phyloP scores from a whole-genome alignment of 208 protist species.

The Lotmaria passim region DNA sequence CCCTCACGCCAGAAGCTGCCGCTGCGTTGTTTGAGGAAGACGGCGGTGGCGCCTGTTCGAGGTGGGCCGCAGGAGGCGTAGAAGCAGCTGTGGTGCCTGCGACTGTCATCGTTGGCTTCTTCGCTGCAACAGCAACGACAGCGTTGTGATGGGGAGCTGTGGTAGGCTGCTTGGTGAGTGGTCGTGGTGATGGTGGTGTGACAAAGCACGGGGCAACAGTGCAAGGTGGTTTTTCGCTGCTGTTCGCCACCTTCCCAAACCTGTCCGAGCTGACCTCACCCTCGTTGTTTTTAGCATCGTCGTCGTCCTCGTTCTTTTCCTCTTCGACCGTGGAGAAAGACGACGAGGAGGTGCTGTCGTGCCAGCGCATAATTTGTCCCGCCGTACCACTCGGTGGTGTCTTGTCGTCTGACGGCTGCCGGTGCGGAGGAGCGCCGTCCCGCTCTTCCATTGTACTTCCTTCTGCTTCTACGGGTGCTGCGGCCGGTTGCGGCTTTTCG shows the following conservation, averaged over 20 bases:
- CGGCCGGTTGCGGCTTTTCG: no score
- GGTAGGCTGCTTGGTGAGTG: no score
- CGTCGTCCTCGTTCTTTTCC: neutral
- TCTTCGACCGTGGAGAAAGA: neutral
- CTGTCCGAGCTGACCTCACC: no score
- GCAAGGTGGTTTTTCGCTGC: no score
- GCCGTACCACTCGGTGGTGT: neutral
- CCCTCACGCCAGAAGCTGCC: neutral
- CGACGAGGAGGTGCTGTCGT: constrained; percentile 8
- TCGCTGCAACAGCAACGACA: no score
- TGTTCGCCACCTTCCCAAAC: neutral
- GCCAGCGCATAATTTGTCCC: neutral
- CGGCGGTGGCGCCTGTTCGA: neutral
- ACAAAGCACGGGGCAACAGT: no score
- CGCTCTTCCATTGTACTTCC: neutral
- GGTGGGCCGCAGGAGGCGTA: no score
- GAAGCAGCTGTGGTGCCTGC: no score
- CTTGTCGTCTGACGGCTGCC: neutral
- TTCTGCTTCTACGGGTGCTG: neutral
- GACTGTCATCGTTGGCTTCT: no score
- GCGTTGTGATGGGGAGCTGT: no score
- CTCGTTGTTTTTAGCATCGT: neutral
- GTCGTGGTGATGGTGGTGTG: no score
- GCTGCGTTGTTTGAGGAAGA: neutral
- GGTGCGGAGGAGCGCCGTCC: neutral